phyloP scores from a whole-genome alignment of 768 basidiomycete species.

The Amylocystis lapponica region DNA sequence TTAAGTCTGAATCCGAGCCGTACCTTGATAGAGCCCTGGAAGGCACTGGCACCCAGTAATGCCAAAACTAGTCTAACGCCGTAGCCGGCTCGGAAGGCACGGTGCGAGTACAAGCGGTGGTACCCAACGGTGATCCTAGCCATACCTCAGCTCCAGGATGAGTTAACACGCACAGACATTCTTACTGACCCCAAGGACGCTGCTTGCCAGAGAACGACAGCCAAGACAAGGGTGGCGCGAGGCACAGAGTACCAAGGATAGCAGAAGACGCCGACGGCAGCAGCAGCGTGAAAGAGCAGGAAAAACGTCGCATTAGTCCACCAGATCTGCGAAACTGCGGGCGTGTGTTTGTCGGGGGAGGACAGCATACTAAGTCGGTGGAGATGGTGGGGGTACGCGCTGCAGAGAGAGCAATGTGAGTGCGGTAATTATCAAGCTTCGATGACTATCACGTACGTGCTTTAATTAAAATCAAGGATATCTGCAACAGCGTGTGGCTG shows the following conservation, averaged over 20 bases:
- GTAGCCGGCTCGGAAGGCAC: slow-evolving; percentile 54
- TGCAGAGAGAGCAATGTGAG: too few relatives aligned
- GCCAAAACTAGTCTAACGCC: slow-evolving; percentile 55
- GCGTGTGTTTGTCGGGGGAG: too few relatives aligned
- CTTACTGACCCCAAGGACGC: slow-evolving; percentile 64
- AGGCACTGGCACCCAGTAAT: slow-evolving; percentile 62
- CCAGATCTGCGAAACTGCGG: slow-evolving; percentile 47
- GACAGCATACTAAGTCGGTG: too few relatives aligned
- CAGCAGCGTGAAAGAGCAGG: slow-evolving; percentile 49
- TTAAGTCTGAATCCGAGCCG: not conserved
- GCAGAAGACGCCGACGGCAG: slow-evolving; percentile 44
- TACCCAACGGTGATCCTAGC: slow-evolving; percentile 69
- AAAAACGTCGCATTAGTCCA: slow-evolving; percentile 61
- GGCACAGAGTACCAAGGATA: slow-evolving; percentile 42
- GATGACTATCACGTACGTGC: too few relatives aligned
- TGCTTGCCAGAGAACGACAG: slow-evolving; percentile 59
- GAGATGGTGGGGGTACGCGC: too few relatives aligned
- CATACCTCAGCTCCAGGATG: not conserved
- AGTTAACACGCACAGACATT: not conserved
- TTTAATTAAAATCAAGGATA: too few relatives aligned
- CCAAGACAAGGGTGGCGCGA: slow-evolving; percentile 42
- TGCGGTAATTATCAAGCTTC: too few relatives aligned
- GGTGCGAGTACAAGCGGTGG: slow-evolving; percentile 75
- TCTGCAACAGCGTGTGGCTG: too few relatives aligned
- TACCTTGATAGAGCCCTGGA: slow-evolving; percentile 79